phyloP scores from a whole-genome alignment of 2,329 filamentous ascomycete genomes.

The Arthrobotrys entomopaga region DNA sequence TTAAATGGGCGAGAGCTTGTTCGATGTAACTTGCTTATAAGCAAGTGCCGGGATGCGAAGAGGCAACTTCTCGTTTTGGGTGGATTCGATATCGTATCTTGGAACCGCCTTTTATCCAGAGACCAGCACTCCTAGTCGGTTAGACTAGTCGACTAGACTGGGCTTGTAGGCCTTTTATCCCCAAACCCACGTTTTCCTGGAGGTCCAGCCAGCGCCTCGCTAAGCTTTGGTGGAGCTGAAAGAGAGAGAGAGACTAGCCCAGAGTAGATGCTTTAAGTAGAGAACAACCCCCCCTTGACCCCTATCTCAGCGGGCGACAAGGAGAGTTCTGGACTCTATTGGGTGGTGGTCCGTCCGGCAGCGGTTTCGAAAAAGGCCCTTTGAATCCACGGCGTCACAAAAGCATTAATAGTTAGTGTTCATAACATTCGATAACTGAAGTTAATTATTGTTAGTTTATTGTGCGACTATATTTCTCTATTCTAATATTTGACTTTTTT shows the following conservation, averaged over 20 bases:
- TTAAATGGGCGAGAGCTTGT: no score
- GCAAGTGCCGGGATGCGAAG: neutral
- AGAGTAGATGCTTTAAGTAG: no score
- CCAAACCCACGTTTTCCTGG: constrained; percentile 45
- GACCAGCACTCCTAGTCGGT: neutral
- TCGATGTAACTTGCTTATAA: no score
- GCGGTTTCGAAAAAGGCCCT: constrained; percentile 49
- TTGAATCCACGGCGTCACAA: constrained; percentile 47
- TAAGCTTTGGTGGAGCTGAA: neutral
- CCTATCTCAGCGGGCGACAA: constrained; percentile 21
- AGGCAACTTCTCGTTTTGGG: constrained; percentile 16
- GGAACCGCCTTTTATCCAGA: constrained; percentile 26
- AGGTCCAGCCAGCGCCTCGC: neutral
- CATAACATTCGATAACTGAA: constrained; percentile 3
- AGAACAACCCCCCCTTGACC: constrained; percentile 24
- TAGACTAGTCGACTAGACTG: neutral
- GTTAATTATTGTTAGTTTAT: constrained; percentile 16
- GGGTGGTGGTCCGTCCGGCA: constrained; percentile 50
- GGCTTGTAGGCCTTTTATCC: constrained; percentile 14
- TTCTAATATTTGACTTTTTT: constrained; percentile 2
- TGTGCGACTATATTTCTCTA: neutral
- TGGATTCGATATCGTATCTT: constrained; percentile 41
- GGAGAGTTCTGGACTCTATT: constrained; percentile 46
- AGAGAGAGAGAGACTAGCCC: neutral
- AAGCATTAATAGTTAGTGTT: constrained; percentile 6